Base-by-base conservation (phyloP, 345 rosid species). In the Pseudoturritis turrita region DNA sequence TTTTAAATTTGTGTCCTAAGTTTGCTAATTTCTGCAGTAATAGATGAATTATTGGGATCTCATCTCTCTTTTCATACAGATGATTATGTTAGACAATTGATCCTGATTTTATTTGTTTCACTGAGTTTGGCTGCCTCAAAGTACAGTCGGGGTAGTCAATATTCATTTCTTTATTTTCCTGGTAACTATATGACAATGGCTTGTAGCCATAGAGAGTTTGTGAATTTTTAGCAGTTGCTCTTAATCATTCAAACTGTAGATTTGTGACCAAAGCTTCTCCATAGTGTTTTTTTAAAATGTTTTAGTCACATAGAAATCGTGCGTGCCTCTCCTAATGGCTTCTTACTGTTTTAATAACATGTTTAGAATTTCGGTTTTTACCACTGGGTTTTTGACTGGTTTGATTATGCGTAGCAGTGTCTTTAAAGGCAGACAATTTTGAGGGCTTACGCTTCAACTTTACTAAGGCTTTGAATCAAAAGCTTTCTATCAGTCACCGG, bases 371-470 rank as follows among this genome's bases (percentile, higher is more conserved):
- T 51, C n/a, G n/a, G n/a, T n/a, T n/a, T 17, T 13, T 43, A 36
- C 13, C 11, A n/a, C 1, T 61, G 9, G 11, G 47, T 21, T 74
- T 31, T 37, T 28, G 19, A 63, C 11, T 70, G 29, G 50, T 65
- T 70, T 50, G 10, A 23, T 71, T 47, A 4, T 25, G 10, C 37
- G 57, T 79, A 56, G 80, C 90, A 95, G 99, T 95, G 96, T 91
- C 99, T 46, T 82, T 95, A 71, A 95, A 88, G 88, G 87, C 96
- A 3, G 99, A 95, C 45, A 63, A 78, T 77, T 95, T 91, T 65
- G 99, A 95, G 88, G 99, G 98, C 37, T 77, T 95, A 80, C 96
- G 98, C 37, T 95, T 95, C 69, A 98, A 95, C 79, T 95, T 95
- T 77, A 82, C 87, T 78, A 95, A 91, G 74, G 86, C 92, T 12